Conservation (phyloP, 306 rosid genomes). For the Acacia crassicarpa region DNA sequence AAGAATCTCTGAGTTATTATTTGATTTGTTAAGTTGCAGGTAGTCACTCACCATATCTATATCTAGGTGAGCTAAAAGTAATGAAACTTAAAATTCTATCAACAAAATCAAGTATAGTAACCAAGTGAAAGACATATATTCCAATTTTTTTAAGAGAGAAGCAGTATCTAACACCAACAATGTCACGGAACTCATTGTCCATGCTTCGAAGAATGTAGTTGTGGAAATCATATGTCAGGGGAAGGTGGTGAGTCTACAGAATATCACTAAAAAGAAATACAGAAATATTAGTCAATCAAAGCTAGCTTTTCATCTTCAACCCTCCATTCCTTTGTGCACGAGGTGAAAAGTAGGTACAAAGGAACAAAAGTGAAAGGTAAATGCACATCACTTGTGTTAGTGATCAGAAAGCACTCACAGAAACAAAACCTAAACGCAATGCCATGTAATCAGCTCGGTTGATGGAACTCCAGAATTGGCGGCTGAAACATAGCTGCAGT, state of each 20-base stretch:
- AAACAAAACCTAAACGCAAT: constrained; percentile 83
- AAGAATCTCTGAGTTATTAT: not conserved
- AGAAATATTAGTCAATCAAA: constrained; percentile 38
- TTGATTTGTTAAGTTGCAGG: not conserved
- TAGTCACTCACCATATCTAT: not conserved
- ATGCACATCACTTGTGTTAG: not conserved
- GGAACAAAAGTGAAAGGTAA: not conserved
- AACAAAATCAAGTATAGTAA: not conserved
- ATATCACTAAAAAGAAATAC: constrained; percentile 23
- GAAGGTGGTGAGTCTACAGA: constrained; percentile 74
- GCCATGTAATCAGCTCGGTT: constrained; percentile 85
- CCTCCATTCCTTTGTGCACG: not conserved
- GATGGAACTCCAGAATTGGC: constrained; percentile 95
- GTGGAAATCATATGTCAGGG: constrained; percentile 78
- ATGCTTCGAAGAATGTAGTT: constrained; percentile 95
- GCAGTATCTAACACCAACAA: constrained; percentile 82
- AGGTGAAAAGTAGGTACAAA: not conserved
- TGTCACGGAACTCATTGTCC: constrained; percentile 91
- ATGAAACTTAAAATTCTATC: not conserved
- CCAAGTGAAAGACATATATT: not conserved
- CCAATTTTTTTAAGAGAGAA: constrained; percentile 9
- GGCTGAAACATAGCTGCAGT: constrained; percentile 96
- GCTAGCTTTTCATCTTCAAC: constrained; percentile 19
- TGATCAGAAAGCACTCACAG: constrained; percentile 49
- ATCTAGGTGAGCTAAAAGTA: not conserved